These are phyloP conservation scores for Terana coerulea DNA, from an alignment of 768 basidiomycete genomes.

Conservation along the genomic window DNA sequence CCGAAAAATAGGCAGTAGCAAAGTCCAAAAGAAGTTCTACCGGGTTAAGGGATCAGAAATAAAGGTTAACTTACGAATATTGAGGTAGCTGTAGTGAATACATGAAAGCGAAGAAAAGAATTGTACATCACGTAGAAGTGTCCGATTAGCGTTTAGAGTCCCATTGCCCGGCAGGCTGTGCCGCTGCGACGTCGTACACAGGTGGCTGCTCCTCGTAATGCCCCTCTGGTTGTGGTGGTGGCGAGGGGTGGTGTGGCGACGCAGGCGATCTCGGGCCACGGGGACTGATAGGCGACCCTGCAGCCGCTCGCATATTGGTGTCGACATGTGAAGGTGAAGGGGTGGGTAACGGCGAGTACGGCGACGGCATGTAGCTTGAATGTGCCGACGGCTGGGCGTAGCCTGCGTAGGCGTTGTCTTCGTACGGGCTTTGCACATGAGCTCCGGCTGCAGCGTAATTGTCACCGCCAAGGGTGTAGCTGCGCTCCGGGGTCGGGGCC, in stretches of 20 bases:
- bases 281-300: conserved; percentile 12
- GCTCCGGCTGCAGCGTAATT: conserved; percentile 49
- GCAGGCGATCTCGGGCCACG: conserved; percentile 17
- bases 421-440: not conserved
- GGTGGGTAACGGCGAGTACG: conserved; percentile 12
- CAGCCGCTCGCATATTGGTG: not conserved
- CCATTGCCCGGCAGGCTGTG: conserved; percentile 51
- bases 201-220: conserved; percentile 4
- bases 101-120: not conserved
- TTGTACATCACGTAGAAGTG: conserved; percentile 3
- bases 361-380: conserved; percentile 8
- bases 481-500: conserved; percentile 39
- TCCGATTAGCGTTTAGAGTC: conserved; percentile 33
- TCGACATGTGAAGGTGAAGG: conserved; percentile 9
- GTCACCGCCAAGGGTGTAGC: conserved; percentile 54
- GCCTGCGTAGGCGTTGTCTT: conserved; percentile 1
- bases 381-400: conserved; percentile 3
- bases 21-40: no score
- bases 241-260: not conserved
- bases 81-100: no score
- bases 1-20: no score
- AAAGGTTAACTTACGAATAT: no score
- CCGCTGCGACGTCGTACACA: conserved; percentile 17
- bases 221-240: no score
- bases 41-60: no score